Evolutionary conservation across 1,139 yeast genomes (phyloP).

Genomic region (Magnusiomyces sp.): DNA sequence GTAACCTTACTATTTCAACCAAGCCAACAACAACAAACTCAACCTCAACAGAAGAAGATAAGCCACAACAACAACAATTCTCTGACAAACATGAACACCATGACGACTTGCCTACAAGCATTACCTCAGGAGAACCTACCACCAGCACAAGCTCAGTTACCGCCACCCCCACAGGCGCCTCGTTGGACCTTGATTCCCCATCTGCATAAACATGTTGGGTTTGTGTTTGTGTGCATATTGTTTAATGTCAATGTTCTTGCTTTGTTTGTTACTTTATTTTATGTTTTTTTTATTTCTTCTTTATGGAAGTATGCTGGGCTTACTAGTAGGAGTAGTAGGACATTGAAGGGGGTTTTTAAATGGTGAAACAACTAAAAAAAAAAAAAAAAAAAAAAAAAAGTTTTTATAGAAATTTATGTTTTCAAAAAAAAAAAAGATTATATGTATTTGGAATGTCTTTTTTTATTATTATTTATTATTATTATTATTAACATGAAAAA

Average conservation of each 20-base stretch:
- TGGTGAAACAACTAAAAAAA: too few species aligned
- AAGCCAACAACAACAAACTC: background rate
- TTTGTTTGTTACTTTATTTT: slow-evolving; percentile 1
- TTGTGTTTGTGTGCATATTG: background rate
- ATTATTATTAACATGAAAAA: background rate
- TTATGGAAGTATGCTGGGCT: background rate
- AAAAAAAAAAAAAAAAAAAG: too few species aligned
- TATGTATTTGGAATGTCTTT: too few species aligned
- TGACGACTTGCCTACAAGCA: background rate
- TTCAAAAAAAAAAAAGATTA: background rate
- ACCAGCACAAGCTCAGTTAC: background rate
- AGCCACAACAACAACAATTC: background rate
- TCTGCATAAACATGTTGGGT: background rate
- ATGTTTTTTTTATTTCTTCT: slow-evolving; percentile 5
- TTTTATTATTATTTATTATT: background rate
- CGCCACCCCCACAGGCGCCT: background rate
- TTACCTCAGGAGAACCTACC: background rate
- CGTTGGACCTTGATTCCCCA: background rate
- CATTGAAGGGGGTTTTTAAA: too few species aligned
- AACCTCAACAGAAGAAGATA: background rate
- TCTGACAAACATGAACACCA: background rate
- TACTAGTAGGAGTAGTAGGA: too few species aligned
- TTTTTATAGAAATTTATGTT: background rate
- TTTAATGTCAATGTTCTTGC: slow-evolving; percentile 3
- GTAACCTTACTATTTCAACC: background rate